Evolutionary conservation across 2,329 filamentous ascomycete genomes (phyloP), one percentile per base, ranked within the genome.

Genomic region (Xylariaceae sp.): DNA sequence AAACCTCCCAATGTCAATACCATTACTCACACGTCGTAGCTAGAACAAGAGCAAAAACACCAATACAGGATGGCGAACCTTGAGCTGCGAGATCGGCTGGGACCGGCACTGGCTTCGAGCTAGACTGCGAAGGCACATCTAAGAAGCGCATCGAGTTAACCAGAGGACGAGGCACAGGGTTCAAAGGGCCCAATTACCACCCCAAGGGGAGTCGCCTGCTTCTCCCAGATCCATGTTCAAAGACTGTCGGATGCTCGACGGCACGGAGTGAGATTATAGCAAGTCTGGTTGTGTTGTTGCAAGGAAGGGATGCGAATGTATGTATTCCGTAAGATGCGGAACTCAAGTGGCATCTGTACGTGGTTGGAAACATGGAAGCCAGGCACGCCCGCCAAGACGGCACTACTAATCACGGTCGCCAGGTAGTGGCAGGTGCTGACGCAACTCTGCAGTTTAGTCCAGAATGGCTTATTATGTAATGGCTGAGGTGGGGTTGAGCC

Each of bases 151-250:
- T 59, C 58, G 49, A 61, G 56, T 51, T 67, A 56, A 64, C 57
- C 53, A 59, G 54, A 34, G 49, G 10, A 61, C 52, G 58, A 57
- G 61, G 39, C 49, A 55, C 52, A 37, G 59, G 56, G 15, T 48
- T 56, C 34, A 18, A 48, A 39, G 57, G 56, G 51, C 30, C 34
- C 56, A 68, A 73, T 66, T 74, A 77, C 75, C 76, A 59, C 75
- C 75, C 76, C 76, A 78, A 54, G 76, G 75, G 44, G 76, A 78
- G 64, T 77, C 75, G 72, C 72, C 73, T 65, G 72, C 74, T 64
- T 75, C 75, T 70, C 73, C 75, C 58, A 77, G 66, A 73, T 78
- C 75, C 76, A 78, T 78, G 13, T 18, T 68, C 47, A 45, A 34
- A 52, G n/a, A 44, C n/a, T 56, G 51, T 6, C 55, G 52, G 49